Percentiles rank a stretch among this genome's conserved stretches.
Conservation (phyloP, 1,284 basidiomycete species). For the Marasmius sp. region DNA sequence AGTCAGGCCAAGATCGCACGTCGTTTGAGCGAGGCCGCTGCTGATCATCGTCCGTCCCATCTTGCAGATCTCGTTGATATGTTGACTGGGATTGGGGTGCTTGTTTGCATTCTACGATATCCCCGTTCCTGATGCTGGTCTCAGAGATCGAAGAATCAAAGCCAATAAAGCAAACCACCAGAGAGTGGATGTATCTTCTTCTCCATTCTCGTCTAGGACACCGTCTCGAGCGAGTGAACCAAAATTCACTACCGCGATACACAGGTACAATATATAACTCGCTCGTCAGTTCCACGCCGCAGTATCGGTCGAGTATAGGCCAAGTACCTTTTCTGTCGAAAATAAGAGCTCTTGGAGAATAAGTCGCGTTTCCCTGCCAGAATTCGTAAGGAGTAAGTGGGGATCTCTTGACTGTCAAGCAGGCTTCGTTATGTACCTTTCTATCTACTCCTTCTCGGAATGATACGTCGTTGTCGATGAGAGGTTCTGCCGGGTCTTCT, state of each 20-base stretch:
- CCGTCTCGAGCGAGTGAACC: constrained; percentile 53
- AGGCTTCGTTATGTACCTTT: constrained; percentile 35
- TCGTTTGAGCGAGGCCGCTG: constrained; percentile 19
- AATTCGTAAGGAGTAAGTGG: constrained; percentile 4
- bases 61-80: constrained; percentile 51
- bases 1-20: constrained; percentile 80
- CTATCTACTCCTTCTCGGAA: constrained; percentile 59
- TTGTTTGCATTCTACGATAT: constrained; percentile 51
- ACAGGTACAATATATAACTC: neutral
- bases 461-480: constrained; percentile 55
- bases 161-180: constrained; percentile 29
- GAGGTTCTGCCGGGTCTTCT: constrained; percentile 42
- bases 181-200: constrained; percentile 22
- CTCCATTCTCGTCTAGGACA: constrained; percentile 31
- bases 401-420: neutral
- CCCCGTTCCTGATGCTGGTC: constrained; percentile 45
- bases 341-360: constrained; percentile 61
- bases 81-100: constrained; percentile 48
- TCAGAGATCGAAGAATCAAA: constrained; percentile 3
- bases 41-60: constrained; percentile 21
- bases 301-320: neutral
- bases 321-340: constrained; percentile 64
- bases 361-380: constrained; percentile 52
- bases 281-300: neutral
- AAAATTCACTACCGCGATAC: constrained; percentile 55